A percentile compares a stretch with the other conserved stretches of the same genome.
phyloP scores from a whole-genome alignment of 352 stramenopile genomes.

The Globisporangium nagaii region DNA sequence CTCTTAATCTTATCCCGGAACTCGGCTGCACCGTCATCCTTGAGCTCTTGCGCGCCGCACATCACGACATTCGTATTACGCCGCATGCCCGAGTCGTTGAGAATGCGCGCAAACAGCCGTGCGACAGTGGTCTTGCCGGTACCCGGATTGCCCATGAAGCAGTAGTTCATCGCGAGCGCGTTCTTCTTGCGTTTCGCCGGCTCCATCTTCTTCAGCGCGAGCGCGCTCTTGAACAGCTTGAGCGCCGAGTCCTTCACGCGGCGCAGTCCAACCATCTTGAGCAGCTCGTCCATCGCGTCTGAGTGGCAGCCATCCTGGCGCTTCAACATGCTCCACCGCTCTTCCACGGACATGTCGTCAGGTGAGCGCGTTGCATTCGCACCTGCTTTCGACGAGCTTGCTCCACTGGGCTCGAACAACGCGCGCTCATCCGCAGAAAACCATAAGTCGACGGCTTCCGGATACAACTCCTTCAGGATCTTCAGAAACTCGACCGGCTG shows the following conservation, averaged over 20 bases:
- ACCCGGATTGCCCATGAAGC: conserved; percentile 67
- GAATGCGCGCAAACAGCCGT: conserved; percentile 72
- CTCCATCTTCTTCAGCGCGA: conserved; percentile 55
- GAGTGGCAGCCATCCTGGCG: conserved; percentile 37
- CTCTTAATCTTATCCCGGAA: conserved; percentile 74
- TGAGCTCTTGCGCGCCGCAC: conserved; percentile 64
- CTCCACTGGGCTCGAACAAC: neutral
- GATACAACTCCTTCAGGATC: conserved; percentile 50
- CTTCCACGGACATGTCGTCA: conserved; percentile 11
- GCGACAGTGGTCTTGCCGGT: conserved; percentile 82
- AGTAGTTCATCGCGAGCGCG: conserved; percentile 59
- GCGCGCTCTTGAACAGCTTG: conserved; percentile 67
- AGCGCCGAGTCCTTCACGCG: conserved; percentile 77
- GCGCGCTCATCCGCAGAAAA: conserved; percentile 25
- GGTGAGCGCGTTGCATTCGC: neutral
- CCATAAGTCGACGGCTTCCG: conserved; percentile 39
- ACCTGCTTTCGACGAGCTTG: neutral
- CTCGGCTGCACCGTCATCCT: conserved; percentile 56
- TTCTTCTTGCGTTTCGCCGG: conserved; percentile 66
- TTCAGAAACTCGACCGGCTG: conserved; percentile 29
- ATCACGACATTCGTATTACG: conserved; percentile 28
- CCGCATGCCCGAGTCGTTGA: conserved; percentile 69
- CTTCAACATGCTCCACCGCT: conserved; percentile 68
- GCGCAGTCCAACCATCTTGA: conserved; percentile 77
- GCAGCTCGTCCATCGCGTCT: conserved; percentile 72